phyloP scores from a whole-genome alignment of 352 stramenopile species.

The Thalassiosira delicatula region DNA sequence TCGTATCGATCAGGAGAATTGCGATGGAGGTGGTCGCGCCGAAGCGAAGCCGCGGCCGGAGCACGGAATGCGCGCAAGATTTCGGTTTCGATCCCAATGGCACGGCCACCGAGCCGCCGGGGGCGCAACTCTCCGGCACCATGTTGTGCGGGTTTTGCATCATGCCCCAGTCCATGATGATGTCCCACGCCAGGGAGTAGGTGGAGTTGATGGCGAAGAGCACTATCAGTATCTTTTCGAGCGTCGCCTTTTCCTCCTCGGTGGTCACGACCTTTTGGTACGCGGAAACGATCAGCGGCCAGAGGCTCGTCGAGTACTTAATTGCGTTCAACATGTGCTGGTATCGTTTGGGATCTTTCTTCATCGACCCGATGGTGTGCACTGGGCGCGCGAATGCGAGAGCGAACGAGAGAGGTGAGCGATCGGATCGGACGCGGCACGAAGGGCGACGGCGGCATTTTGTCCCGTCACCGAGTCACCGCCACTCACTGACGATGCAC shows the following conservation, averaged over 20 bases:
- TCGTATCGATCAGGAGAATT: slow-evolving; percentile 71
- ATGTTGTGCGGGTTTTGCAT: slow-evolving; percentile 72
- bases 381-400: too few species aligned
- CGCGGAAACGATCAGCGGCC: slow-evolving; percentile 72
- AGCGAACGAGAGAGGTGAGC: too few species aligned
- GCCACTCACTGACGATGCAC: slow-evolving; percentile 81
- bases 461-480: too few species aligned
- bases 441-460: too few species aligned
- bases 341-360: slow-evolving; percentile 73
- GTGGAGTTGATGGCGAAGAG: slow-evolving; percentile 77
- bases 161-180: slow-evolving; percentile 85
- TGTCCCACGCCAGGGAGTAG: slow-evolving; percentile 76
- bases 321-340: slow-evolving; percentile 80
- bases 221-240: slow-evolving; percentile 70
- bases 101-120: too few species aligned
- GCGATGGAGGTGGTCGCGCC: slow-evolving; percentile 63
- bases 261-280: slow-evolving; percentile 73
- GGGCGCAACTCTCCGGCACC: slow-evolving; percentile 55
- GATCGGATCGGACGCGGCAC: too few species aligned
- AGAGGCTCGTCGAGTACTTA: slow-evolving; percentile 81
- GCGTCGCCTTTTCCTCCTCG: slow-evolving; percentile 40
- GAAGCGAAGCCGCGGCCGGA: slow-evolving; percentile 75
- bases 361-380: slow-evolving; percentile 70
- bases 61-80: slow-evolving; percentile 63
- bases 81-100: neutral